A percentile compares a stretch with the other conserved stretches of the same genome.
Conservation (phyloP, 2,329 filamentous ascomycete species). For the Monilinia fructigena region DNA sequence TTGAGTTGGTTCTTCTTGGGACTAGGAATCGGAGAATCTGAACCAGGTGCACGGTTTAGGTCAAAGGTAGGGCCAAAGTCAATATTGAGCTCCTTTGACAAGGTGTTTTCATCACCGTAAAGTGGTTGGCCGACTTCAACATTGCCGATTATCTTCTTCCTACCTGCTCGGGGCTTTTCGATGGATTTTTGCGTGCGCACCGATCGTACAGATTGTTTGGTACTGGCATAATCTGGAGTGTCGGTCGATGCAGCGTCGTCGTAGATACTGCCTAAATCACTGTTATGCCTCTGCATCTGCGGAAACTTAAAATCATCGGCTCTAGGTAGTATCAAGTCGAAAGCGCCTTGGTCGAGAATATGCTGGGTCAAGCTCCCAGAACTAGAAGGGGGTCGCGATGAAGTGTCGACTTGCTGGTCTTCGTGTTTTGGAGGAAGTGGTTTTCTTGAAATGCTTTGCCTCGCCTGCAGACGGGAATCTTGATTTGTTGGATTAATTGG, state of each 20-base stretch:
- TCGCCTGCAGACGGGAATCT: slow-evolving; percentile 42
- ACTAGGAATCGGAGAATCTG: slow-evolving; percentile 47
- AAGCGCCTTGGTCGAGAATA: slow-evolving; percentile 49
- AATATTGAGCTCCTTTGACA: slow-evolving; percentile 54
- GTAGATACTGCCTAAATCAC: slow-evolving; percentile 47
- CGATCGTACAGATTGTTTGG: slow-evolving; percentile 33
- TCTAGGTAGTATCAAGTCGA: slow-evolving; percentile 42
- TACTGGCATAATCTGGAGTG: slow-evolving; percentile 78
- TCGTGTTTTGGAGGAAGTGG: slow-evolving; percentile 48
- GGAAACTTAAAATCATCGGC: slow-evolving; percentile 25
- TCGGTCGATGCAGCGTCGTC: slow-evolving; percentile 63
- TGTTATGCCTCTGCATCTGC: slow-evolving; percentile 40
- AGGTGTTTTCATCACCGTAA: slow-evolving; percentile 44
- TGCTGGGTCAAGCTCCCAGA: slow-evolving; percentile 44
- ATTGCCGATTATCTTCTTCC: slow-evolving; percentile 72
- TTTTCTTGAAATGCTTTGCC: slow-evolving; percentile 49
- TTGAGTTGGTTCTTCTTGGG: slow-evolving; percentile 52
- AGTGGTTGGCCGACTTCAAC: slow-evolving; percentile 25
- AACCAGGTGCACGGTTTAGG: slow-evolving; percentile 32
- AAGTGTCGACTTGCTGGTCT: slow-evolving; percentile 43
- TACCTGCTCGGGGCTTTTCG: slow-evolving; percentile 72
- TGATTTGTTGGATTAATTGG: not conserved
- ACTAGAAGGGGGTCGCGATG: slow-evolving; percentile 43
- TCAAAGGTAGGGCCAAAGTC: slow-evolving; percentile 86
- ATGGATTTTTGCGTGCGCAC: slow-evolving; percentile 47